Conservation (phyloP, 2,329 filamentous ascomycete species). For the Lasiodiplodia sp. region DNA sequence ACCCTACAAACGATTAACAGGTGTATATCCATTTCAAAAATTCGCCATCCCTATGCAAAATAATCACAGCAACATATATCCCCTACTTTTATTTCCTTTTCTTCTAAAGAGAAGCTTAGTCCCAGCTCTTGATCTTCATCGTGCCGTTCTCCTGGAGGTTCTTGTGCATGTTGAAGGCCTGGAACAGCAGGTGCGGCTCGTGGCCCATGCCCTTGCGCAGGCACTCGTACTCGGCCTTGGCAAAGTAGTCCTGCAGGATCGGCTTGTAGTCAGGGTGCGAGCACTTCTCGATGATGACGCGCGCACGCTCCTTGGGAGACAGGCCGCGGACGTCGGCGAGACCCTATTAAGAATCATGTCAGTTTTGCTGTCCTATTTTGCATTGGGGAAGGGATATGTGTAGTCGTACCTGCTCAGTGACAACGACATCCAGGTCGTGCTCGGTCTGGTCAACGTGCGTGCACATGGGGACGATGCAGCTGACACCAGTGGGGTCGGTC, state of each 20-base stretch:
- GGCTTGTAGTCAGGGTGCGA: conserved; percentile 85
- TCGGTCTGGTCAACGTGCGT: conserved; percentile 93
- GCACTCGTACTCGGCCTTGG: conserved; percentile 86
- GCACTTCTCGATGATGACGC: conserved; percentile 87
- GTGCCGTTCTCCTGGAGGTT: conserved; percentile 82
- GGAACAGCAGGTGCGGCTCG: conserved; percentile 86
- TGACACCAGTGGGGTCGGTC: conserved; percentile 81
- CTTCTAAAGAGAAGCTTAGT: conserved; percentile 24
- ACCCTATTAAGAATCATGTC: conserved; percentile 63
- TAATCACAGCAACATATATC: neutral
- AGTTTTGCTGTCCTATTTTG: neutral
- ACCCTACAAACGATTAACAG: neutral
- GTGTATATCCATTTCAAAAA: neutral
- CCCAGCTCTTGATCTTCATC: conserved; percentile 82
- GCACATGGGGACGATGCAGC: conserved; percentile 92
- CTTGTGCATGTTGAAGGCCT: conserved; percentile 89
- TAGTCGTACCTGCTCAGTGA: conserved; percentile 65
- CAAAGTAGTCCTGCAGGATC: conserved; percentile 82
- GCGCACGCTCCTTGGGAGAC: conserved; percentile 78
- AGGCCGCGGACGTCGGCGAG: conserved; percentile 86
- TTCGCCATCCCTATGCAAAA: conserved; percentile 21
- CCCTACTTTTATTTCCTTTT: neutral
- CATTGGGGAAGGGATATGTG: neutral
- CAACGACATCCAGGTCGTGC: conserved; percentile 88
- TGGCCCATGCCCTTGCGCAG: conserved; percentile 87